Base-by-base conservation (phyloP, 352 stramenopile species). In the Pythium inflatum region DNA sequence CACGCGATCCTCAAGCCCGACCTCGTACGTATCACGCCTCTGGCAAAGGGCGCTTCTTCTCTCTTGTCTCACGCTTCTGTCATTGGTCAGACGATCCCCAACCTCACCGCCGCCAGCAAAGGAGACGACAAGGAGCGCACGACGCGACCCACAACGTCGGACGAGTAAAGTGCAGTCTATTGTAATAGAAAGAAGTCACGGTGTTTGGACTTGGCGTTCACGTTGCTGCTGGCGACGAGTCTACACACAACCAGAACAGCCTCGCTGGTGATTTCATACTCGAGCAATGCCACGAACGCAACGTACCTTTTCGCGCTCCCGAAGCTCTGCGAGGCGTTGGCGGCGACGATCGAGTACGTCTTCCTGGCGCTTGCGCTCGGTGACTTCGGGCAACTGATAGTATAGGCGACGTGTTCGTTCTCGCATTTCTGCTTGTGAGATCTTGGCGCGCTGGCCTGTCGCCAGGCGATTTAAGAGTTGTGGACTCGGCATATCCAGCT, bases 1-100 rank as follows among this genome's bases (percentile, higher is more conserved):
- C 88, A 95, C 71, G 77, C 76, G 13, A 75, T 95, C 33, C 82
- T 95, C 50, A 86, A 95, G 67, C 88, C 88, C 5, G 88, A 95
- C 41, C 70, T 95, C 46, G 86, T 94, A 75, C 51, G 82, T 78
- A 11, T 2, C 14, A 28, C 54, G 18, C 33, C 41, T 49, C 9
- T 24, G 4, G 46, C 46, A 1, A 24, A 9, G n/a, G 24, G 8
- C 16, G 46, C 13, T 53, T 27, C 46, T 2, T 30, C n/a, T 20
- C 33, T 28, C 43, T 18, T 7, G 1, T 53, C 38, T 51, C 22
- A 22, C 38, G 34, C 51, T 38, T 30, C 14, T 24, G 18, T 28
- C 12, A 5, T 6, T 24, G 51, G 49, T 20, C 48, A 90, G 82
- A 89, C 82, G 48, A 90, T 90, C 36, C 80, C 82, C 12, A 60